Base-by-base conservation (phyloP, 2,329 filamentous ascomycete genomes). In the Calonectria leucothoes region DNA sequence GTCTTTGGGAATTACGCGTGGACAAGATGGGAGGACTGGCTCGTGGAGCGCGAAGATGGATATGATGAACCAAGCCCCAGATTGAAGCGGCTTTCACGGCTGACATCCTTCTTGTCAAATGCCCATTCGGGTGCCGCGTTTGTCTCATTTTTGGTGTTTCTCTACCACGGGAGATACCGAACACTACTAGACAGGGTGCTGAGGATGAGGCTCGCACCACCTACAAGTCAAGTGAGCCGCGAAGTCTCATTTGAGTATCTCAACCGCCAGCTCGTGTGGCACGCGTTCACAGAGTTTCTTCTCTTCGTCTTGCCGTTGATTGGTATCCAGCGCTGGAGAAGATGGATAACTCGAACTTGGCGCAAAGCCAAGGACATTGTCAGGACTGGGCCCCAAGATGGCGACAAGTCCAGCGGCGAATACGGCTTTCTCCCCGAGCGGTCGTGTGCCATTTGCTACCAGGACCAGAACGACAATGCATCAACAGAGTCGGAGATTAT, bases 221-320 rank as follows among this genome's bases (percentile, higher is more conserved):
- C 94, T 6, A 96, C 94, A 4, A 95, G 91, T 81, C 94, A 98
- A 82, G 94, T 97, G 76, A 95, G 92, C 82, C 91, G 96, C 37
- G 95, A 98, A 84, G 96, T 99, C 31, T 98, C 95, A 1, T 98
- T 99, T 82, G 97, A 99, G 85, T 98, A 98, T 81, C 91, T 98
- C 64, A 99, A 99, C 83, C 93, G 97, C 61, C 97, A 99, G 85
- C 91, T 99, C 14, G 97, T 99, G 45, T 99, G 97, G 97, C 97
- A 99, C 85, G 97, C 97, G n/a, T 98, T 99, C 81, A 99, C 97
- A 31, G 97, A 99, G 83, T 99, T 99, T 80, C 88, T 99, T n/a
- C 90, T 99, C 37, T 99, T 98, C 83, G 91, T 98, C 23, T 89
- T 99, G n/a, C 97, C 97, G 0, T 90, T 99, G n/a, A 94, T 99